Conservation (phyloP, 345 rosid genomes). For the Erodium maritimum region DNA sequence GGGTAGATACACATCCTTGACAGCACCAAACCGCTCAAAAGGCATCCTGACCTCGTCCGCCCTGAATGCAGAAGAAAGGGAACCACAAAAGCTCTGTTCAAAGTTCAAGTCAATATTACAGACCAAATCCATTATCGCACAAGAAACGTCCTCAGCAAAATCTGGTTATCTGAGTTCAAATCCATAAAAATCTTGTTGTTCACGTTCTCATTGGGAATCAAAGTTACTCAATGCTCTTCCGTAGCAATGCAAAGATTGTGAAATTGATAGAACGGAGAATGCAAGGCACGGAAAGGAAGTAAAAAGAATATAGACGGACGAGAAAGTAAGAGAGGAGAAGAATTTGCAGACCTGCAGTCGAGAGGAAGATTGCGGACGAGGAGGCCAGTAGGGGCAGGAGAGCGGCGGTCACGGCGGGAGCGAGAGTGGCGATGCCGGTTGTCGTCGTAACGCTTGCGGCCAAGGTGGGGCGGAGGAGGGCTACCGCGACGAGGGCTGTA, state of each 20-base stretch:
- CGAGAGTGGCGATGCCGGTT: conserved; percentile 37
- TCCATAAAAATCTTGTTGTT: too few species aligned
- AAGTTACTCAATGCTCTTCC: too few species aligned
- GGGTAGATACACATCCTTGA: conserved; percentile 81
- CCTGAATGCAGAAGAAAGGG: conserved; percentile 23
- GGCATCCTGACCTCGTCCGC: conserved; percentile 73
- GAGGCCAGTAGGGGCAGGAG: conserved; percentile 74
- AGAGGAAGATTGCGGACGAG: conserved; percentile 92
- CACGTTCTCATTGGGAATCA: too few species aligned
- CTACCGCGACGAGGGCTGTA: conserved; percentile 80
- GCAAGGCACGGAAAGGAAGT: too few species aligned
- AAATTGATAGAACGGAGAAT: too few species aligned
- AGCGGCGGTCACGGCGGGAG: conserved; percentile 64
- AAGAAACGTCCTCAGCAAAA: too few species aligned
- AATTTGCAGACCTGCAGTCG: conserved; percentile 66
- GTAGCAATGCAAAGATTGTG: too few species aligned
- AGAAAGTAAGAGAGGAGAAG: conserved; percentile 4
- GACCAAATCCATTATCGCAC: too few species aligned
- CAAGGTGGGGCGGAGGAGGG: conserved; percentile 35
- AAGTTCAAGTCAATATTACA: too few species aligned
- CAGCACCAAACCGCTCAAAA: conserved; percentile 77
- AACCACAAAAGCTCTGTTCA: too few species aligned
- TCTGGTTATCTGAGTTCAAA: too few species aligned
- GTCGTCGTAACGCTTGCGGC: conserved; percentile 49
- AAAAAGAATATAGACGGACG: too few species aligned